phyloP scores from a whole-genome alignment of 2,329 filamentous ascomycete species.

The Neofusicoccum umdonicola region DNA sequence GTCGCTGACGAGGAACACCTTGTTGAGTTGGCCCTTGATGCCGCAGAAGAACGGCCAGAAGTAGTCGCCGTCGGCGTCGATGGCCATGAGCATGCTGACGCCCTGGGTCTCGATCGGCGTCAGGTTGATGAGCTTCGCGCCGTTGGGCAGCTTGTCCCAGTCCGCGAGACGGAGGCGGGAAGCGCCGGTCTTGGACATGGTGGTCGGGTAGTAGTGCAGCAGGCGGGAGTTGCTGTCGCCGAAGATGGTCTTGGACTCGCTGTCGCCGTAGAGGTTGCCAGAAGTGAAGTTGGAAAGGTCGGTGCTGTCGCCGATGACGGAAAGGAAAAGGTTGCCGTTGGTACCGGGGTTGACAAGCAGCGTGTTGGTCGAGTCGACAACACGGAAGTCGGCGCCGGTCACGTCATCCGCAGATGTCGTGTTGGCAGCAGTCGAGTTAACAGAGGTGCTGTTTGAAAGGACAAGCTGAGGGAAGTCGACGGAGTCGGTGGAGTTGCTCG shows the following conservation, averaged over 20 bases:
- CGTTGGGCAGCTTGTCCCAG: slow-evolving; percentile 19
- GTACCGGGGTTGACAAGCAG: background rate
- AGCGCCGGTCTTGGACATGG: slow-evolving; percentile 16
- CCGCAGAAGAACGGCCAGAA: slow-evolving; percentile 20
- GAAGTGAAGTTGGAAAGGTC: slow-evolving; percentile 10
- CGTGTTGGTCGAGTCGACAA: background rate
- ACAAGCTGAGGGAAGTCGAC: background rate
- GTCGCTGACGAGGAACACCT: slow-evolving; percentile 21
- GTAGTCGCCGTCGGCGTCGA: slow-evolving; percentile 18
- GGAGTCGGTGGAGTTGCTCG: background rate
- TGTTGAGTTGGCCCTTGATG: slow-evolving; percentile 17
- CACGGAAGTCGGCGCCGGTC: background rate
- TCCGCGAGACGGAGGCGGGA: slow-evolving; percentile 20
- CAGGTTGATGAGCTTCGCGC: slow-evolving; percentile 16
- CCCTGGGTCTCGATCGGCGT: slow-evolving; percentile 5
- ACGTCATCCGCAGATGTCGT: background rate
- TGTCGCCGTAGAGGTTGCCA: background rate
- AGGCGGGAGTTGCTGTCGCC: background rate
- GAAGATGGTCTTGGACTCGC: slow-evolving; percentile 7
- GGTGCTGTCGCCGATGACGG: slow-evolving; percentile 11
- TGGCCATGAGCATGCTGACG: slow-evolving; percentile 15
- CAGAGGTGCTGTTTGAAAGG: background rate
- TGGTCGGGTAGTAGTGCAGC: slow-evolving; percentile 19
- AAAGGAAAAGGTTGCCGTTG: slow-evolving; percentile 6
- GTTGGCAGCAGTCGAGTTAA: background rate